Conservation (phyloP, 139 green algal species). For the Chlamydomonas sp. region DNA sequence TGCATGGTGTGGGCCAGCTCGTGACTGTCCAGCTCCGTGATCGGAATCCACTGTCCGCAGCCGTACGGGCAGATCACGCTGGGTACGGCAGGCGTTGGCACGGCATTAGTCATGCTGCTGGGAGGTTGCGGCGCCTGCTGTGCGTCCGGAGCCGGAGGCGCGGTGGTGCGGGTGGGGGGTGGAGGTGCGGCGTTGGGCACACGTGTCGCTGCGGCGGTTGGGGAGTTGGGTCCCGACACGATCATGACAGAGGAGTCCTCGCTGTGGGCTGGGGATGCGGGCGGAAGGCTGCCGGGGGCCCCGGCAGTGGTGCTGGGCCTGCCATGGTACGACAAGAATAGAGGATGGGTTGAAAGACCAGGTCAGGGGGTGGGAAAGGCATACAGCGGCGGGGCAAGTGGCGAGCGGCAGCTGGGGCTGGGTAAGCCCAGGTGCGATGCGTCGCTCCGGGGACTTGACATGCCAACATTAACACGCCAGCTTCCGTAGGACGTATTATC, state of each 20-base stretch:
- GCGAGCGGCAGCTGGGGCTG: too few species aligned
- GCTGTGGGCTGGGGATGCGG: neutral
- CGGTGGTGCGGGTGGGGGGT: neutral
- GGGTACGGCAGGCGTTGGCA: neutral
- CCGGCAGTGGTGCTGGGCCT: neutral
- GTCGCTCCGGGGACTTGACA: too few species aligned
- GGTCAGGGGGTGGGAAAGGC: too few species aligned
- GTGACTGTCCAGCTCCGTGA: conserved; percentile 25
- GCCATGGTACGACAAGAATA: too few species aligned
- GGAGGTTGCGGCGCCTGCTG: neutral
- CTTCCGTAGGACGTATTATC: too few species aligned
- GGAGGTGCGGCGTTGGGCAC: neutral
- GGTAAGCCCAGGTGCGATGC: too few species aligned
- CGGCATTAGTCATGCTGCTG: neutral
- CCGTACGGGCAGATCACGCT: conserved; percentile 18
- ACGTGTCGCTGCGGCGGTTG: neutral
- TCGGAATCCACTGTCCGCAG: conserved; percentile 33
- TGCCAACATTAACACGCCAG: too few species aligned
- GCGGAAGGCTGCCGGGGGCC: neutral
- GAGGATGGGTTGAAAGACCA: too few species aligned
- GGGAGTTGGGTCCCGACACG: neutral
- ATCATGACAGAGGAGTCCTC: conserved; percentile 11
- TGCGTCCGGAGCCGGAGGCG: neutral
- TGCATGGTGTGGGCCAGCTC: conserved; percentile 23
- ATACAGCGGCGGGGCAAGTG: too few species aligned